Percentiles rank a stretch among this genome's conserved stretches.
These are phyloP conservation scores for Austroboletus eburneus DNA, from an alignment of 768 basidiomycete species.

Conservation along the genomic window DNA sequence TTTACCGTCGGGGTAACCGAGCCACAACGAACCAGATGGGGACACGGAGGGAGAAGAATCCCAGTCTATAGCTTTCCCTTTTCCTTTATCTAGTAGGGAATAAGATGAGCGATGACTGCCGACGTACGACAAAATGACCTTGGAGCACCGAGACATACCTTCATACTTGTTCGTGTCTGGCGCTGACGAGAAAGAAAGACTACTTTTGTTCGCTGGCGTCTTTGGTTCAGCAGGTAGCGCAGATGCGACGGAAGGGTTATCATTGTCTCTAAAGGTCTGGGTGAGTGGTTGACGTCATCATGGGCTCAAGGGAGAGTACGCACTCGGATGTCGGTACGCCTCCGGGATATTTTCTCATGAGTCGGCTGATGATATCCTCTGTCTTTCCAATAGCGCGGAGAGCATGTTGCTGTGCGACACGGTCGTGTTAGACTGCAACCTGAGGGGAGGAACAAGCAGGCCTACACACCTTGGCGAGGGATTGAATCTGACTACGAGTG, in stretches of 20 bases:
- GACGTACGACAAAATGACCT: too few species aligned
- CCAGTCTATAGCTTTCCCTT: too few species aligned
- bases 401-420: slow-evolving; percentile 17
- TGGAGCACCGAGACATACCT: too few species aligned
- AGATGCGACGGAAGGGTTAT: slow-evolving; percentile 5
- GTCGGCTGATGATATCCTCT: slow-evolving; percentile 25
- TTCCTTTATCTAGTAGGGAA: too few species aligned
- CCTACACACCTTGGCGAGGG: slow-evolving; percentile 24
- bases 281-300: not conserved
- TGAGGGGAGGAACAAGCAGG: not conserved
- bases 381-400: slow-evolving; percentile 26
- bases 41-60: too few species aligned
- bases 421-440: not conserved
- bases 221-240: too few species aligned
- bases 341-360: slow-evolving; percentile 23
- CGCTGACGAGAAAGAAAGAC: too few species aligned
- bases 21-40: too few species aligned
- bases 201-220: too few species aligned
- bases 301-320: not conserved
- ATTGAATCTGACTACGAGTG: slow-evolving; percentile 19
- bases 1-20: too few species aligned
- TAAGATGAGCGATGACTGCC: too few species aligned
- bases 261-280: slow-evolving; percentile 1
- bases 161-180: not conserved
- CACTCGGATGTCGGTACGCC: slow-evolving; percentile 20